Evolutionary conservation across 169 alveolate species (phyloP), one percentile per base, ranked within the genome.

Genomic region (Babesia ovis): DNA sequence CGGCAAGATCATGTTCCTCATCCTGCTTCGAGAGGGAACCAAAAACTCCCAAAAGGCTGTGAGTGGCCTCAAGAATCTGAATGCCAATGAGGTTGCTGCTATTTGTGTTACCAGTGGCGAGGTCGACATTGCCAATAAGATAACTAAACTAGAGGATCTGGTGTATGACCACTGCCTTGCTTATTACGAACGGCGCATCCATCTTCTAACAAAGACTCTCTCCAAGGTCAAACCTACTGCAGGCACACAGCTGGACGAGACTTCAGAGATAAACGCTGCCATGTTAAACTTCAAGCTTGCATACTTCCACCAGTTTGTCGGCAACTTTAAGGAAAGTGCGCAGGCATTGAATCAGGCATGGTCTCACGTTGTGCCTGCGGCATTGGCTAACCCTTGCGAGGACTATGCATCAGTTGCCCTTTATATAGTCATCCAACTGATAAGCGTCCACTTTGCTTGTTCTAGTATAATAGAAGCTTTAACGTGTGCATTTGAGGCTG

Each of bases 1-100:
- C 29, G 70, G 77, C 20, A 69, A 59, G 51, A 62, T 79, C 53
- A 39, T 79, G 58, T 68, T 79, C 37, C 43, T 79, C 22, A 61
- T 79, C 16, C 31, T 54, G 35, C 54, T 79, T 29, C 54, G 73
- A 0, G 70, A 79, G 60, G 73, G 68, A 39, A 56, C 66, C 8
- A 79, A 79, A 34, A 70, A 68, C 41, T 74, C 86, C 3, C 72
- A 79, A 39, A 79, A 79, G 58, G 86, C 72, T 4, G 74, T 79
- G 22, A 67, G 45, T 31, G 34, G 86, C 11, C 41, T 79, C 46
- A 79, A 79, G 76, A 37, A 32, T 57, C 41, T 79, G 69, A 70
- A 79, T 35, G 60, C 86, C 0, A 43, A 39, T 20, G 86, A 79
- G 27, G 86, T 79, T 18, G 77, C 76, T 14, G 86, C 86, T 1